Conservation (phyloP, 441 rosid genomes). For the Kokia cookei region DNA sequence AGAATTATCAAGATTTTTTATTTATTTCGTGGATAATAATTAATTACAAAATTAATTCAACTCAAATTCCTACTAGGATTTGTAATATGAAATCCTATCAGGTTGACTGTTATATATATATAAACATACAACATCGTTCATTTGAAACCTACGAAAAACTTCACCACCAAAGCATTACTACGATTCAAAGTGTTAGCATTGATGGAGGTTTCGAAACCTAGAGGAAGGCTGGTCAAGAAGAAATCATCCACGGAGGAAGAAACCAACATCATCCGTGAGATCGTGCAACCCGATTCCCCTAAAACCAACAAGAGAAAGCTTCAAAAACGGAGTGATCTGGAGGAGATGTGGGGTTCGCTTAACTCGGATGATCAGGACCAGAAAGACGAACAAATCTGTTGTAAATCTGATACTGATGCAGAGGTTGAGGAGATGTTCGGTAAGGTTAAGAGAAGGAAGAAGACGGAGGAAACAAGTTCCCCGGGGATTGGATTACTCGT, state of each 20-base stretch:
- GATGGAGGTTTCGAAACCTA: constrained; percentile 27
- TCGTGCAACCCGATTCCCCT: background rate
- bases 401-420: background rate
- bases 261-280: background rate
- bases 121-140: background rate
- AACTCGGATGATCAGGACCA: no score
- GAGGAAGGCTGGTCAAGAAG: background rate
- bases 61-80: no score
- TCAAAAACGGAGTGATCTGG: constrained; percentile 55
- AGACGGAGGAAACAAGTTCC: constrained; percentile 27
- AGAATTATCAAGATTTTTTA: no score
- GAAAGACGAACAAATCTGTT: no score
- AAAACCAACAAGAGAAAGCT: constrained; percentile 94
- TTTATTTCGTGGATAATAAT: no score
- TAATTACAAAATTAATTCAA: no score
- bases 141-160: background rate
- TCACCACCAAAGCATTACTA: background rate
- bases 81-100: no score
- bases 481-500: constrained; percentile 76
- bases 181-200: constrained; percentile 19
- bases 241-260: background rate
- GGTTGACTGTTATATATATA: no score
- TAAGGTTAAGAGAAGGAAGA: background rate
- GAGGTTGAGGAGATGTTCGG: background rate
- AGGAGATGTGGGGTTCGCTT: no score